Evolutionary conservation across 1,139 yeast species (phyloP), one percentile per base, ranked within the genome.

Genomic region (Candida frijolesensis): DNA sequence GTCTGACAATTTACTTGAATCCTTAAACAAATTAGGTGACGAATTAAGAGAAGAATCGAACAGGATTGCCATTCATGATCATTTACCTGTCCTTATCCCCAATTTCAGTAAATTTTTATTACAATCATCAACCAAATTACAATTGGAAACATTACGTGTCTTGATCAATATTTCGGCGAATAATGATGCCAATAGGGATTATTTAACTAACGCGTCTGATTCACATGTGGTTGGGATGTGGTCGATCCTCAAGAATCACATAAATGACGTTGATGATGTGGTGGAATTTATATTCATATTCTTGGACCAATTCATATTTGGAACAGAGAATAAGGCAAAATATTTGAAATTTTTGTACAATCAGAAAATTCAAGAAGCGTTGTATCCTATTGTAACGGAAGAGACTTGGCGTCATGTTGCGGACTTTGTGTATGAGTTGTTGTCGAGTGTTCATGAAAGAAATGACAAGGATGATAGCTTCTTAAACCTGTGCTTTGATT

Each of bases 81-180:
- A 52, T 15, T 50, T 55, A 32, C 50, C 59, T 2, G 16, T 29
- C 6, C 44, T 58, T 18, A 32, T 54, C 18, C 51, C 46, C 25
- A 49, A 43, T 29, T 53, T 54, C 46, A 53, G 50, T 10, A 40
- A 35, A 19, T 47, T 57, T 19, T 44, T 60, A 12, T 44, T 43
- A 14, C 27, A 41, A 16, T 30, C 35, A 18, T 30, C 27, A 9
- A 29, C 10, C 3, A 29, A 41, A 18, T 30, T 42, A 32, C 15
- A 52, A 5, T 51, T 58, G 14, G 68, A 66, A 25, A 53, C 57
- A 3, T 57, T 70, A 11, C 54, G 77, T 43, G 72, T 67, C 1
- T 55, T 72, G 10, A 61, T 76, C 51, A 76, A 76, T 50, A 59
- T 67, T 47, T 57, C 68, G 42, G 80, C 80, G 5, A 71, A 70